These are phyloP conservation scores for Fallopia convolvulus DNA, from an alignment of 148 eudicot genomes.

Conservation along the genomic window DNA sequence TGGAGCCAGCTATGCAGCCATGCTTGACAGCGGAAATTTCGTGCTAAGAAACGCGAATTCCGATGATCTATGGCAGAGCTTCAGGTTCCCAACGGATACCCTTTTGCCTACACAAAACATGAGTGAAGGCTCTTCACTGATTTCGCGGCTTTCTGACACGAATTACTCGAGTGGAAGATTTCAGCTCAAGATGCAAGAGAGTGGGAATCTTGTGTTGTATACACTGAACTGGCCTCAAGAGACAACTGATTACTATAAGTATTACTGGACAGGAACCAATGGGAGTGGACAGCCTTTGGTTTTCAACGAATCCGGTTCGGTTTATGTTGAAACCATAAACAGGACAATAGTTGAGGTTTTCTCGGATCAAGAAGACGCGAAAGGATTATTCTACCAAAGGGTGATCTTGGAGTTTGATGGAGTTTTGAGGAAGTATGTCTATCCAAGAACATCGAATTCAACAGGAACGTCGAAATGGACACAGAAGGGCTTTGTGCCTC, in stretches of 20 bases:
- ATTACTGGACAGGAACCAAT: not conserved
- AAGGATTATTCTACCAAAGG: constrained; percentile 7
- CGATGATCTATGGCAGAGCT: constrained; percentile 15
- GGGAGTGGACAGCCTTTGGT: not conserved
- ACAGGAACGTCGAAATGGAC: constrained; percentile 22
- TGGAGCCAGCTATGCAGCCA: constrained; percentile 1
- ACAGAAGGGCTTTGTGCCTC: constrained; percentile 18
- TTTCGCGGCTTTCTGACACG: not conserved
- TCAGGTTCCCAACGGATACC: constrained; percentile 18
- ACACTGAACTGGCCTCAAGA: constrained; percentile 7
- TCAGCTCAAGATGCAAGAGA: not conserved
- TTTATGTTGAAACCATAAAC: not conserved
- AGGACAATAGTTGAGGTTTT: not conserved
- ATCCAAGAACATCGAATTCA: not conserved
- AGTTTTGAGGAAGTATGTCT: constrained; percentile 26
- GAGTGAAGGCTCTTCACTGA: not conserved
- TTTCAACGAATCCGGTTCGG: constrained; percentile 1
- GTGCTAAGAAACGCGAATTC: not conserved
- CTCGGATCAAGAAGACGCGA: not conserved
- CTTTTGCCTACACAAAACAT: constrained; percentile 16
- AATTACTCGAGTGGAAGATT: constrained; percentile 21
- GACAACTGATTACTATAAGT: constrained; percentile 1
- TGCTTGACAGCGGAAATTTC: constrained; percentile 14
- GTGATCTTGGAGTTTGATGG: constrained; percentile 29
- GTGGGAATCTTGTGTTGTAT: constrained; percentile 20